A percentile compares a stretch with the other conserved stretches of the same genome.
Conservation (phyloP, 371 early-diverging fungal genomes). For the Apophysomyces variabilis region DNA sequence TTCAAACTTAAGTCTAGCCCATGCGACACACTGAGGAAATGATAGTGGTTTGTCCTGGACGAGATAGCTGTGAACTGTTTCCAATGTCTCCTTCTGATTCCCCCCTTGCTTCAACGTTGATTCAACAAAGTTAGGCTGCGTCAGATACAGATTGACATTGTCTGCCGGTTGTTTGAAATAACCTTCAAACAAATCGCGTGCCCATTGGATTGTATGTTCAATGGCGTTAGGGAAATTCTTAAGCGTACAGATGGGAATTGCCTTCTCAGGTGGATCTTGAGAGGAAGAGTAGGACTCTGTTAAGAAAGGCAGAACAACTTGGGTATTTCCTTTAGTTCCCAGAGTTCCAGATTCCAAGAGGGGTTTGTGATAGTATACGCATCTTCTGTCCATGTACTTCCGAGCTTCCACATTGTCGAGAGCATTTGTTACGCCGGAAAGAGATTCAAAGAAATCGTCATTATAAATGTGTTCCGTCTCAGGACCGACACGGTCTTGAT, state of each 20-base stretch:
- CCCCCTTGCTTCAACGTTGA: conserved; percentile 79
- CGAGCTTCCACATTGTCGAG: conserved; percentile 99
- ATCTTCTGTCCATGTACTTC: conserved; percentile 97
- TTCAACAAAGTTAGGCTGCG: conserved; percentile 84
- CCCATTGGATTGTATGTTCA: conserved; percentile 99
- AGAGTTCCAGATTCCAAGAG: conserved; percentile 99
- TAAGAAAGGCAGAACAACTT: conserved; percentile 93
- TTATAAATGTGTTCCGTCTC: conserved; percentile 97
- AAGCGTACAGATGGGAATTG: conserved; percentile 99
- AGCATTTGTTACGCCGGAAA: conserved; percentile 98
- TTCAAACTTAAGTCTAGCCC: conserved; percentile 95
- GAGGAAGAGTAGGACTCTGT: conserved; percentile 99
- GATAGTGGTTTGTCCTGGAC: conserved; percentile 78
- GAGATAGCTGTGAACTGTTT: conserved; percentile 71
- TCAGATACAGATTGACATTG: conserved; percentile 91
- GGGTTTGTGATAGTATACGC: conserved; percentile 95
- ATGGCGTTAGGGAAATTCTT: conserved; percentile 99
- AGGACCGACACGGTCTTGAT: conserved; percentile 95
- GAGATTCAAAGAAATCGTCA: conserved; percentile 90
- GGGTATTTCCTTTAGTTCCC: conserved; percentile 99
- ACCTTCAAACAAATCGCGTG: conserved; percentile 97
- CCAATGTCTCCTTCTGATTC: conserved; percentile 78
- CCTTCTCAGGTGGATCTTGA: conserved; percentile 99
- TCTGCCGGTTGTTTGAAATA: conserved; percentile 92
- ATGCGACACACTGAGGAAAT: conserved; percentile 91